Conservation (phyloP, 257 asterid species). For the Striga asiatica region DNA sequence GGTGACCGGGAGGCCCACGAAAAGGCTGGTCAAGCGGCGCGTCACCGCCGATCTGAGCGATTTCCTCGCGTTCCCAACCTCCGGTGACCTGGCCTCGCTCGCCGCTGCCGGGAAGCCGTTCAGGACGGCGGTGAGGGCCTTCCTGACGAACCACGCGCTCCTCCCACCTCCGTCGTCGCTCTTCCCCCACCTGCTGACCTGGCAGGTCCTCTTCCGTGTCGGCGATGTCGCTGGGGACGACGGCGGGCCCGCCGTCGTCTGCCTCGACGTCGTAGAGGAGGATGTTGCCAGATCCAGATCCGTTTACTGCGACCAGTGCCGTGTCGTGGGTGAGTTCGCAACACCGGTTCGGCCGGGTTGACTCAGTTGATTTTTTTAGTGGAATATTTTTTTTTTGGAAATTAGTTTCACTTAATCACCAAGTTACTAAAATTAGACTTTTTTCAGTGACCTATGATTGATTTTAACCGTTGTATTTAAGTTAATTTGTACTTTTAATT, state of each 20-base stretch:
- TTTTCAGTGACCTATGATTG: too few species aligned
- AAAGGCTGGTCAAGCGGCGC: constrained; percentile 62
- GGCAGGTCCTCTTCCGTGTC: constrained; percentile 81
- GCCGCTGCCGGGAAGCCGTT: constrained; percentile 38
- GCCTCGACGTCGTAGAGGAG: constrained; percentile 83
- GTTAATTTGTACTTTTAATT: too few species aligned
- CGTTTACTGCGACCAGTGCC: constrained; percentile 93
- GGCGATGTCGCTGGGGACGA: constrained; percentile 46
- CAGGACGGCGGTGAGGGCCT: constrained; percentile 43
- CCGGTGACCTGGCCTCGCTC: constrained; percentile 22
- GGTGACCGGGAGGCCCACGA: constrained; percentile 45
- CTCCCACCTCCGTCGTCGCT: constrained; percentile 70
- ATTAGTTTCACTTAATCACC: too few species aligned
- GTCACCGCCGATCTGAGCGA: constrained; percentile 69
- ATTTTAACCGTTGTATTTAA: too few species aligned
- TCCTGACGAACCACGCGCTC: constrained; percentile 52
- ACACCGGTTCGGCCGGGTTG: constrained; percentile 22
- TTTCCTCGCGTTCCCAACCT: constrained; percentile 53
- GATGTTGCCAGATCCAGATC: constrained; percentile 90
- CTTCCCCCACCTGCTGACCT: constrained; percentile 72
- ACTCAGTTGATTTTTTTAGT: constrained; percentile 12
- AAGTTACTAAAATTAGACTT: too few species aligned
- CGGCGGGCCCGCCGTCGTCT: constrained; percentile 54
- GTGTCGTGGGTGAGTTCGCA: constrained; percentile 89
- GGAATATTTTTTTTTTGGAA: too few species aligned